phyloP scores from a whole-genome alignment of 371 early-diverging fungal species.

The Nosema granulosis region DNA sequence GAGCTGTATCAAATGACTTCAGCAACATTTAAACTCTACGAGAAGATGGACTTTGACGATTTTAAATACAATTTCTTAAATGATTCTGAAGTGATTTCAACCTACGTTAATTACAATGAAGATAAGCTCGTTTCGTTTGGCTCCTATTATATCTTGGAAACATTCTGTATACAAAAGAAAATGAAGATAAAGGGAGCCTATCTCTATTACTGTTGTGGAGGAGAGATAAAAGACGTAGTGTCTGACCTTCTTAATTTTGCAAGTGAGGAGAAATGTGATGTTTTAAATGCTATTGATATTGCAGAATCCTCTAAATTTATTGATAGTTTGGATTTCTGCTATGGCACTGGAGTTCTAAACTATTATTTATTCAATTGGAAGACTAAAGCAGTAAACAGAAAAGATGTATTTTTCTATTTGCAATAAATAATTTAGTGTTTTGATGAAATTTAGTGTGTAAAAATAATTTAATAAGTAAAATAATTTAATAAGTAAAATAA shows the following conservation, averaged over 20 bases:
- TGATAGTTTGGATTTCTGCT: conserved; percentile 36
- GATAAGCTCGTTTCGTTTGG: conserved; percentile 54
- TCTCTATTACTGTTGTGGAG: conserved; percentile 53
- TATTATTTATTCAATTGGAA: conserved; percentile 66
- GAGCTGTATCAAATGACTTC: conserved; percentile 52
- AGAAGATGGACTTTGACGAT: conserved; percentile 45
- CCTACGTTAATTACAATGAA: conserved; percentile 41
- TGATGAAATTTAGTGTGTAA: too few relatives aligned
- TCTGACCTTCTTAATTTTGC: conserved; percentile 36
- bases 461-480: too few relatives aligned
- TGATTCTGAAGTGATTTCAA: conserved; percentile 30
- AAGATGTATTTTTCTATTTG: conserved; percentile 30
- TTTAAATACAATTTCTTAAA: conserved; percentile 49
- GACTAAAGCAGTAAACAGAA: conserved; percentile 11
- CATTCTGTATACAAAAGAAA: conserved; percentile 33
- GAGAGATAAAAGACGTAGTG: conserved; percentile 22
- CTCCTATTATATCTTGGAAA: conserved; percentile 58
- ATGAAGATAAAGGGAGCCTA: conserved; percentile 55
- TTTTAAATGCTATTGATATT: conserved; percentile 55
- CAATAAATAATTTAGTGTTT: conserved; percentile 29
- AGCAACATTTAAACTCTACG: conserved; percentile 35
- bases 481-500: too few relatives aligned
- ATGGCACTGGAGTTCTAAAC: conserved; percentile 58
- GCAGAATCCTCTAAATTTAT: conserved; percentile 41
- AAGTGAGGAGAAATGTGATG: conserved; percentile 40